phyloP scores from a whole-genome alignment of 1,284 basidiomycete genomes.

The Fomitopsis pinicola region DNA sequence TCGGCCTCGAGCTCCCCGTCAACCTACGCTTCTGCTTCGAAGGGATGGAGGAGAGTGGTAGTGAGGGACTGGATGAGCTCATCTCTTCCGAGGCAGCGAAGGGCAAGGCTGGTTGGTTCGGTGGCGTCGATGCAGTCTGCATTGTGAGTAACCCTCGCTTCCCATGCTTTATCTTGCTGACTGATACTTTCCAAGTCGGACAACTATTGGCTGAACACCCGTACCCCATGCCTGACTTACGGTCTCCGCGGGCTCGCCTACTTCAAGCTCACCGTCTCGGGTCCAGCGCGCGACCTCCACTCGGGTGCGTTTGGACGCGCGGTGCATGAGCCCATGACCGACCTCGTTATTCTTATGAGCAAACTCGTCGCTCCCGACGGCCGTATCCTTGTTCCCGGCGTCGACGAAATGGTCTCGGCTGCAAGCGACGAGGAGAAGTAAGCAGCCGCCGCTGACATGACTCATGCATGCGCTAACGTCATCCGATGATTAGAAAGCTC shows the following conservation, averaged over 20 bases:
- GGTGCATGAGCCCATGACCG: constrained; percentile 89
- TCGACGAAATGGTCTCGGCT: constrained; percentile 83
- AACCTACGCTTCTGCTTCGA: constrained; percentile 96
- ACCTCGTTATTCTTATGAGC: constrained; percentile 75
- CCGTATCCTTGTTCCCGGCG: constrained; percentile 86
- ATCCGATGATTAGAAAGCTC: constrained; percentile 37
- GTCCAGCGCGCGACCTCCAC: constrained; percentile 89
- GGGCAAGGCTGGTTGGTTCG: constrained; percentile 74
- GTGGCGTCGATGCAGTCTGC: constrained; percentile 92
- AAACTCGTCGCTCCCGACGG: constrained; percentile 84
- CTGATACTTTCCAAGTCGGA: constrained; percentile 54
- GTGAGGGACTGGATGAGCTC: constrained; percentile 89
- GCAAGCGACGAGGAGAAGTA: constrained; percentile 78
- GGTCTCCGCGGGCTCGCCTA: constrained; percentile 88
- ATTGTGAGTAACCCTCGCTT: constrained; percentile 57
- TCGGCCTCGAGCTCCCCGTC: constrained; percentile 81
- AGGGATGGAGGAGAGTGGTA: constrained; percentile 98
- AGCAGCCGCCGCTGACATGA: constrained; percentile 13
- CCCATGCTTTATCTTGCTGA: neutral
- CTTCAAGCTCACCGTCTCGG: constrained; percentile 81
- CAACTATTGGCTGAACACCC: constrained; percentile 83
- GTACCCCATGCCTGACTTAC: constrained; percentile 74
- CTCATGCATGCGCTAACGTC: neutral
- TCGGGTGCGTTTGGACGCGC: constrained; percentile 88
- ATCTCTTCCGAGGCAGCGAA: constrained; percentile 76